These are phyloP conservation scores for Chrysanthemum seticuspe DNA, from an alignment of 129 eudicot species.

Conservation along the genomic window DNA sequence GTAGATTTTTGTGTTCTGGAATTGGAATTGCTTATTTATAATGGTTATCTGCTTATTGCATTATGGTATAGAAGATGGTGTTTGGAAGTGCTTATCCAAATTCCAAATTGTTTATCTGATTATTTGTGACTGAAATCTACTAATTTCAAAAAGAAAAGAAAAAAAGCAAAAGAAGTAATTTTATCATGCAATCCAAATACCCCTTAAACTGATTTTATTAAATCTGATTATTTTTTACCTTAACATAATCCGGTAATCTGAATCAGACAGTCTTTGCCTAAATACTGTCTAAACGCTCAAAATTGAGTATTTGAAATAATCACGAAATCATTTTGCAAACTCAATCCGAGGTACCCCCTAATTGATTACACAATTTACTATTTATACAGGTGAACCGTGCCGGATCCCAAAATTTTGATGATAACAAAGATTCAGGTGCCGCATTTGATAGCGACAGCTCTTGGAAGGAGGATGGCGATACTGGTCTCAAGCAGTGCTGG, in stretches of 20 bases:
- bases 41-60: not conserved
- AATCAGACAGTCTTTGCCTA: too few species aligned
- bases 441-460: conserved; percentile 35
- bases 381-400: conserved; percentile 34
- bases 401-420: conserved; percentile 38
- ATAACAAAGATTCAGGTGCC: conserved; percentile 41
- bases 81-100: not conserved
- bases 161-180: too few species aligned
- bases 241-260: too few species aligned
- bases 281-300: too few species aligned
- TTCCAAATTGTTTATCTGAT: not conserved
- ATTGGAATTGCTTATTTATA: not conserved
- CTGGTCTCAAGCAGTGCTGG: conserved; percentile 73
- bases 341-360: too few species aligned
- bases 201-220: too few species aligned
- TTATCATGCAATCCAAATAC: too few species aligned
- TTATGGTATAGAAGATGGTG: not conserved
- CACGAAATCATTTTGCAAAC: too few species aligned
- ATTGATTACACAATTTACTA: too few species aligned
- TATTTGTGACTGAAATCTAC: not conserved
- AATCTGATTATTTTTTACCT: too few species aligned
- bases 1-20: not conserved
- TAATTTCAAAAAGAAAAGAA: not conserved
- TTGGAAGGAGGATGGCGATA: conserved; percentile 59
- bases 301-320: too few species aligned